A percentile compares a stretch with the other conserved stretches of the same genome.
Conservation (phyloP, 768 basidiomycete genomes). For the Epithele typhae region DNA sequence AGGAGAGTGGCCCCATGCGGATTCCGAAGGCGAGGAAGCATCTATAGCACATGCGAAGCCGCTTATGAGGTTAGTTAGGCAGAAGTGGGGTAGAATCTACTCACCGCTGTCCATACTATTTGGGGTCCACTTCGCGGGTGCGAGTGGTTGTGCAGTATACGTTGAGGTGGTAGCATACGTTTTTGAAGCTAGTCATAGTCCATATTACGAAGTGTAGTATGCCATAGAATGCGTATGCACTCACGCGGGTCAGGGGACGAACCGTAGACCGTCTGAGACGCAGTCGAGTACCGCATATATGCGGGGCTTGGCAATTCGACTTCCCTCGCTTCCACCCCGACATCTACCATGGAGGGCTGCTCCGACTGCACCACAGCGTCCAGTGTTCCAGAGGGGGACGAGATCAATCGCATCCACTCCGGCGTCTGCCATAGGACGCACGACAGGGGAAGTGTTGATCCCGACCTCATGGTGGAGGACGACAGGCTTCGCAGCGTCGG, state of each 20-base stretch:
- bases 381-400: not conserved
- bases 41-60: too few relatives aligned
- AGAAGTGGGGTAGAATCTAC: too few relatives aligned
- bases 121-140: not conserved
- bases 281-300: too few relatives aligned
- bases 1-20: too few relatives aligned
- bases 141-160: not conserved
- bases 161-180: too few relatives aligned
- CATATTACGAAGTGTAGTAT: not conserved
- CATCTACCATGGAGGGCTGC: not conserved
- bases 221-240: not conserved
- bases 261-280: not conserved
- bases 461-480: constrained; percentile 8
- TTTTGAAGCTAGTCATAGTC: too few relatives aligned
- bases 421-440: not conserved
- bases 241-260: not conserved
- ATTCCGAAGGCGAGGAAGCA: too few relatives aligned
- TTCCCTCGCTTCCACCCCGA: not conserved
- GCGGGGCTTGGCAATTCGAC: too few relatives aligned
- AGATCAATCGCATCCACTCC: not conserved
- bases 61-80: too few relatives aligned
- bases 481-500: constrained; percentile 12
- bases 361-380: not conserved
- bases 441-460: constrained; percentile 4
- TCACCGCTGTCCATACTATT: not conserved